A percentile compares a stretch with the other conserved stretches of the same genome.
Conservation (phyloP, 2,329 filamentous ascomycete species). For the Arachnopeziza araneosa region DNA sequence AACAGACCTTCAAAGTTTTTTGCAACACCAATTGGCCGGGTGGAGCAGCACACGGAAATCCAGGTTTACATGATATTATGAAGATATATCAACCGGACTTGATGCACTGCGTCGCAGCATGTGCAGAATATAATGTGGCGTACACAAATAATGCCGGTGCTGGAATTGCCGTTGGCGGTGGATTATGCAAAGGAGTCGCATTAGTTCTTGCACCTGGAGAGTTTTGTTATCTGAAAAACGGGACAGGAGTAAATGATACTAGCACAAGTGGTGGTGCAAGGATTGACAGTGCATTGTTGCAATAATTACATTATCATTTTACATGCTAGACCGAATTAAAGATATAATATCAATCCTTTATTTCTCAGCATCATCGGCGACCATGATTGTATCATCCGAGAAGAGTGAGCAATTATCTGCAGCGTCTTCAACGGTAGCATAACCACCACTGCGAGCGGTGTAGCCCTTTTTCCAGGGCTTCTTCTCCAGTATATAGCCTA, state of each 20-base stretch:
- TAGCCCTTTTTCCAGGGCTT: neutral
- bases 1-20: slow-evolving; percentile 3
- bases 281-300: slow-evolving; percentile 8
- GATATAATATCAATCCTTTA: neutral
- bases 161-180: neutral
- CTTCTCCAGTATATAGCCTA: neutral
- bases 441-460: neutral
- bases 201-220: slow-evolving; percentile 3
- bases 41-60: slow-evolving; percentile 2
- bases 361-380: neutral
- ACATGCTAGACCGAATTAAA: neutral
- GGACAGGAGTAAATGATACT: slow-evolving; percentile 7
- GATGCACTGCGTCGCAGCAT: slow-evolving; percentile 1
- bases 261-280: neutral
- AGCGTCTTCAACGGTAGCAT: neutral
- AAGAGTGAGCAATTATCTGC: neutral
- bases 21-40: slow-evolving; percentile 7
- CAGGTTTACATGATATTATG: slow-evolving; percentile 4
- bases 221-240: slow-evolving; percentile 10
- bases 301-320: neutral
- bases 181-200: slow-evolving; percentile 2
- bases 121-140: slow-evolving; percentile 5
- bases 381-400: neutral
- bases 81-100: slow-evolving; percentile 4
- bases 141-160: neutral